Percentiles rank a stretch among this genome's conserved stretches.
phyloP scores from a whole-genome alignment of 495 filamentous ascomycete species.

The Aspergillus incahuasiensis region DNA sequence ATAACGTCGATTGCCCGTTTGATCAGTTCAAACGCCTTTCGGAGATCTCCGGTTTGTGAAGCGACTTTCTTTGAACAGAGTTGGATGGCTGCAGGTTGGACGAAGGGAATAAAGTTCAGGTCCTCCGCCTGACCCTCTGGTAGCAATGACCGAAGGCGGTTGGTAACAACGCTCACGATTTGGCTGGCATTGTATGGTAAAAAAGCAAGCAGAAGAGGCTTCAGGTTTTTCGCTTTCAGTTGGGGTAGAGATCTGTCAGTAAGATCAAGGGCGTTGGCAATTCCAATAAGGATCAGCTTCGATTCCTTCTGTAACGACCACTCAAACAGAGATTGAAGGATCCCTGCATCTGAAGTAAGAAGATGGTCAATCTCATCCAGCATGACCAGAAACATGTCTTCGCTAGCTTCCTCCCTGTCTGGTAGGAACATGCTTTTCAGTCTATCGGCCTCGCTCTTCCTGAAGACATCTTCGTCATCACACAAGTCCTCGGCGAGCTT shows the following conservation, averaged over 20 bases:
- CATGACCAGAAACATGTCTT: slow-evolving; percentile 65
- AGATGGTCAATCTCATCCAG: slow-evolving; percentile 96
- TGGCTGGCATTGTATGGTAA: slow-evolving; percentile 88
- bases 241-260: slow-evolving; percentile 94
- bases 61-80: slow-evolving; percentile 92
- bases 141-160: slow-evolving; percentile 72
- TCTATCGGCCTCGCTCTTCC: slow-evolving; percentile 49
- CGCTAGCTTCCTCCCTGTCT: slow-evolving; percentile 36
- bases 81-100: slow-evolving; percentile 89
- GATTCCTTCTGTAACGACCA: slow-evolving; percentile 81
- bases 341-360: slow-evolving; percentile 75
- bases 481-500: slow-evolving; percentile 65
- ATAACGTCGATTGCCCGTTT: slow-evolving; percentile 85
- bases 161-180: slow-evolving; percentile 78
- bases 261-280: slow-evolving; percentile 93
- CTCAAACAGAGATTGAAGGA: slow-evolving; percentile 87
- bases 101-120: slow-evolving; percentile 69
- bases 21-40: slow-evolving; percentile 92
- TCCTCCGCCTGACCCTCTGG: slow-evolving; percentile 41
- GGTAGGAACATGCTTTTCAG: slow-evolving; percentile 62
- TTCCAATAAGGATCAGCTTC: slow-evolving; percentile 77
- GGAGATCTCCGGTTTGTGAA: slow-evolving; percentile 86
- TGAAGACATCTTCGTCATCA: slow-evolving; percentile 52
- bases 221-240: slow-evolving; percentile 85
- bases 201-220: slow-evolving; percentile 85